phyloP scores from a whole-genome alignment of 805 yeast species.

The Yamadazyma nakazawae region DNA sequence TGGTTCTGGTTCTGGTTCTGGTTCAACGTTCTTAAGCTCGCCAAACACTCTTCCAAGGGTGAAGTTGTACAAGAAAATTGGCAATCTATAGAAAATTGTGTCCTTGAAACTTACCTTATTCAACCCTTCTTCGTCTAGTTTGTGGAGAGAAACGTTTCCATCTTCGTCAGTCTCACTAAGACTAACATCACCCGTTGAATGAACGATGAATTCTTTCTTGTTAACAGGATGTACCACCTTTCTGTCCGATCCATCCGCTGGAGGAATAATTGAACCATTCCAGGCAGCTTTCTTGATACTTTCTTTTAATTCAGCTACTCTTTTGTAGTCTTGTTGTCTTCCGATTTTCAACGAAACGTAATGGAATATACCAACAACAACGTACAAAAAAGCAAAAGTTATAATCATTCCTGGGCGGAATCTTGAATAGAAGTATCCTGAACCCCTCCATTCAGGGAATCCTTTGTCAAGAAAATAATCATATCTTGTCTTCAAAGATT shows the following conservation, averaged over 20 bases:
- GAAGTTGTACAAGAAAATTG: conserved; percentile 43
- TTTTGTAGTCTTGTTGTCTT: conserved; percentile 52
- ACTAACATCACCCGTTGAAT: conserved; percentile 55
- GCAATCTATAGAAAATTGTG: conserved; percentile 41
- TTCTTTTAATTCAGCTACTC: conserved; percentile 49
- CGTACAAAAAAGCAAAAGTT: conserved; percentile 48
- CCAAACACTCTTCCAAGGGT: conserved; percentile 36
- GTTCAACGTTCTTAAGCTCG: background rate
- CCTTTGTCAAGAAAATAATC: conserved; percentile 82
- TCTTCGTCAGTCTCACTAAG: conserved; percentile 44
- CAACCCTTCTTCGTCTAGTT: conserved; percentile 48
- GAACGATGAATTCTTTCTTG: conserved; percentile 53
- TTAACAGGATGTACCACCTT: conserved; percentile 38
- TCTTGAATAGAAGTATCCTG: conserved; percentile 60
- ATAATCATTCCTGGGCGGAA: conserved; percentile 64
- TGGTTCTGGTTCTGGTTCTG: background rate
- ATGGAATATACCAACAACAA: conserved; percentile 56
- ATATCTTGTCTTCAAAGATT: conserved; percentile 59
- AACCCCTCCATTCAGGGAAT: conserved; percentile 78
- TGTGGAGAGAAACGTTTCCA: conserved; percentile 31
- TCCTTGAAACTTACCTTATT: conserved; percentile 50
- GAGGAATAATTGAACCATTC: conserved; percentile 48
- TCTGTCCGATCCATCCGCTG: conserved; percentile 49
- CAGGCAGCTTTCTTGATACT: conserved; percentile 55
- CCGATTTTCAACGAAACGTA: conserved; percentile 52